Evolutionary conservation across 176 grass and related monocot species (phyloP).

Genomic region (bread wheat (Triticum aestivum)): IWGSC_CS_RefSeq_v2.1 NC_057804.1:545152443-545152942

Average conservation of each 20-base stretch:
- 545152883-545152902: too few relatives aligned
- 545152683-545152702: neutral
- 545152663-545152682: conserved; percentile 9
- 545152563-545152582: conserved; percentile 52
- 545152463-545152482: conserved; percentile 39
- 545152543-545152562: conserved; percentile 69
- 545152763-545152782: neutral
- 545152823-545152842: neutral
- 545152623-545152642: neutral
- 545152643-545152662: neutral
- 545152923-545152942: too few relatives aligned
- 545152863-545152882: too few relatives aligned
- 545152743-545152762: neutral
- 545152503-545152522: conserved; percentile 81
- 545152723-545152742: neutral
- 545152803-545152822: neutral
- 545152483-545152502: conserved; percentile 63
- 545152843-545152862: too few relatives aligned
- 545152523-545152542: conserved; percentile 72
- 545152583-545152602: conserved; percentile 18
- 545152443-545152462: neutral
- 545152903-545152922: too few relatives aligned
- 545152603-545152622: neutral
- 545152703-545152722: neutral
- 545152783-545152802: conserved; percentile 13